phyloP scores from a whole-genome alignment of 768 basidiomycete genomes.

The Favolaschia claudopus region DNA sequence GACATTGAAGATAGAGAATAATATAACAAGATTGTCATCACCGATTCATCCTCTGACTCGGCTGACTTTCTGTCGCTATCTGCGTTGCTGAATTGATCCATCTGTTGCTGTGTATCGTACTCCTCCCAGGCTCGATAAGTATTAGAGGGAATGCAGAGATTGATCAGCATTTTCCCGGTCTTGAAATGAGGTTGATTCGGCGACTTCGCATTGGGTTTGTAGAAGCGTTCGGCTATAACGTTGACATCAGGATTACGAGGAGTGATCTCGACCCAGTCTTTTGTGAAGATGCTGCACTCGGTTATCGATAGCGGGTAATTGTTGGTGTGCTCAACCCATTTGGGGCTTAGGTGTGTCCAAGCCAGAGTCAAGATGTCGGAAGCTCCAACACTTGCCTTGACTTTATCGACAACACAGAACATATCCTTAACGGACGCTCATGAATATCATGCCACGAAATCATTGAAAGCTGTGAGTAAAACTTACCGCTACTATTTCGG shows the following conservation, averaged over 20 bases:
- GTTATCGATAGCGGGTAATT: background rate
- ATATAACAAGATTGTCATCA: too few relatives aligned
- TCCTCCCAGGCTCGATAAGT: too few relatives aligned
- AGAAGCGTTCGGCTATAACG: background rate
- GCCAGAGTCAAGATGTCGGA: background rate
- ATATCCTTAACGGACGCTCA: too few relatives aligned
- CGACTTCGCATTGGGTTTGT: background rate
- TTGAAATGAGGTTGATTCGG: background rate
- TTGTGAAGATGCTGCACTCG: background rate
- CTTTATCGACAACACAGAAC: background rate
- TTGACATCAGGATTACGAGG: too few relatives aligned
- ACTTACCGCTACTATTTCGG: background rate
- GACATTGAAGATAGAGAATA: too few relatives aligned
- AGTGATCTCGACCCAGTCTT: constrained; percentile 2
- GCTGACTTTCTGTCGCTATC: too few relatives aligned
- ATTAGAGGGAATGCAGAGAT: background rate
- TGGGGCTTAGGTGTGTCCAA: background rate
- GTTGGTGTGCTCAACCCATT: background rate
- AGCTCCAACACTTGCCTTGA: background rate
- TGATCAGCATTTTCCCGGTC: background rate
- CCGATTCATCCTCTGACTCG: too few relatives aligned
- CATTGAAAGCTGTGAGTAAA: background rate
- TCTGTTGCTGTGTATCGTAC: too few relatives aligned
- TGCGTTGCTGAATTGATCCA: too few relatives aligned
- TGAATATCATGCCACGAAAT: too few relatives aligned